Base-by-base conservation (phyloP, 768 basidiomycete species). In the Scleroderma bovista region DNA sequence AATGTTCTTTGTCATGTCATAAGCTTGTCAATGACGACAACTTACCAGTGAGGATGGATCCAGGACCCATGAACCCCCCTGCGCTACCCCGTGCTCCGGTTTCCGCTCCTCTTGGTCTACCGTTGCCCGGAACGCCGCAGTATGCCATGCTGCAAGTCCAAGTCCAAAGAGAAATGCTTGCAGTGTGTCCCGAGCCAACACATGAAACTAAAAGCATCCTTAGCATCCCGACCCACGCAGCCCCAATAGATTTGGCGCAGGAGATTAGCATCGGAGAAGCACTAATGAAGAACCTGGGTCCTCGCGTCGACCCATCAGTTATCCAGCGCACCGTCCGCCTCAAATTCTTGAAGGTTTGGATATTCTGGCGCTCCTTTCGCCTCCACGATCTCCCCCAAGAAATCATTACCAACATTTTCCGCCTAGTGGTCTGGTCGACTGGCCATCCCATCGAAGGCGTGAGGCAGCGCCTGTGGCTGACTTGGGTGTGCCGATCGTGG, bases 351-450 rank as follows among this genome's bases (percentile, higher is more conserved):
- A 55, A 54, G 22, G 46, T 56, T 24, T 41, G 70, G 54, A 48
- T 67, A 3, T 63, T 64, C 44, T 75, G 71, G 67, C 63, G 63
- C 33, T 66, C 69, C 31, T 85, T 86, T 62, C 76, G 76, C 39
- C 67, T 87, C 53, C 78, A 77, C 64, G 73, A 80, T 31, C 72
- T 88, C 3, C 87, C 86, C 2, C 62, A 71, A 26, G 87, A 89
- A 61, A 80, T 88, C 48, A 67, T 88, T 51, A 67, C 65, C 65
- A 75, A 79, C 51, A 83, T 89, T 55, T 78, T 88, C 56, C 83
- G 78, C 51, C 70, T 69, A 57, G 74, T 80, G 33, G 72, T 72
- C 36, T 85, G 80, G 83, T 74, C 77, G n/a, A 58, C 71, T 19
- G 53, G 56, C 38, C 57, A 69, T 38, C 69, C 74, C 15, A 48